Base-by-base conservation (phyloP, 2,329 filamentous ascomycete genomes). In the Leptographium radiaticola region DNA sequence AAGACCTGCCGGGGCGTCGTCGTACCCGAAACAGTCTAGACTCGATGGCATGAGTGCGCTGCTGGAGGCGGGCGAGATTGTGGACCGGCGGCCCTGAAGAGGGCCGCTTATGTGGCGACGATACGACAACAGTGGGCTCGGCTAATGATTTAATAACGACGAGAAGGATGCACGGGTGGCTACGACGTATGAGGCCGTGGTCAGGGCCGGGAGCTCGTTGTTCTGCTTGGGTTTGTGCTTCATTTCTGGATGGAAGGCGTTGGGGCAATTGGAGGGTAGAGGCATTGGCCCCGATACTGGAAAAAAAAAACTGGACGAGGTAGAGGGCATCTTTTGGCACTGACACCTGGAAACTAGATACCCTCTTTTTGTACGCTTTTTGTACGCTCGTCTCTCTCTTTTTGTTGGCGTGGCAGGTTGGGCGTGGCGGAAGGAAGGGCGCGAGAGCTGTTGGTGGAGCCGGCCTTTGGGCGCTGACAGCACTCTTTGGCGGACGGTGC, bases 31-130 rank as follows among this genome's bases (percentile, higher is more conserved):
- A 12, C 16, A 16, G 5, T 58, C 58, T 6, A 62, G 65, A 4
- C 65, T 81, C 20, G 79, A 83, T 57, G 79, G 79, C 2, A 78
- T 83, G 66, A 79, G 71, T 56, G 79, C 79, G 8, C 66, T 83
- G 12, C 63, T 83, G 2, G 71, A 71, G 56, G 80, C 80, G 11
- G 77, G 79, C 36, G 79, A 82, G 59, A 77, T 83, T 56, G 76
- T 82, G 42, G 75, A 75, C 55, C 71, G 72, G n/a, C 50, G 40
- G 16, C 40, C 25, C 9, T 45, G 42, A 44, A 36, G 34, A 9
- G 9, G 9, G 34, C 34, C 12, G 34, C 9, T 36, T 9, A 36
- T 43, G 43, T 30, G 20, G 20, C 20, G 43, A 45, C 8, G 16
- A 45, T 30, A 45, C 5, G 11, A 11, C 8, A 25, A 2, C 13